Conservation (phyloP, 2,329 filamentous ascomycete species). For the Tolypocladium nubicola region DNA sequence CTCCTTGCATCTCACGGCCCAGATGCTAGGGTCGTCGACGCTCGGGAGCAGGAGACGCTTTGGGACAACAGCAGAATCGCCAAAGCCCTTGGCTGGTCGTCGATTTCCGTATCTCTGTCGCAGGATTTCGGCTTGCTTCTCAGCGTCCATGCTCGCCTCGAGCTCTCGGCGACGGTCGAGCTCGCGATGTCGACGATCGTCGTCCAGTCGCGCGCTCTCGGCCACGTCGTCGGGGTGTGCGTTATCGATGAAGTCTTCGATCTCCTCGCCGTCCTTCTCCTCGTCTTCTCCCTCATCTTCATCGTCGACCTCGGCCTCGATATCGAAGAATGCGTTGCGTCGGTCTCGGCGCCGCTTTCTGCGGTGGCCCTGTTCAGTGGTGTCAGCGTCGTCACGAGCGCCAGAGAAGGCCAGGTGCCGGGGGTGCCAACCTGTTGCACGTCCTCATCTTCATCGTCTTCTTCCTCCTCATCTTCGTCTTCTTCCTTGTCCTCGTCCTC, state of each 20-base stretch:
- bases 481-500: conserved; percentile 26
- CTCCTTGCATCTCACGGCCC: conserved; percentile 85
- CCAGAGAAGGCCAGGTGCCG: no score
- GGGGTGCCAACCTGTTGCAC: conserved; percentile 47
- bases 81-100: conserved; percentile 51
- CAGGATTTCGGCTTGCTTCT: conserved; percentile 81
- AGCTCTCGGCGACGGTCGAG: conserved; percentile 86
- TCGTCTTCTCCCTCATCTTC: conserved; percentile 83
- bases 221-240: conserved; percentile 84
- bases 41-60: conserved; percentile 82
- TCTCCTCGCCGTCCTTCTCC: conserved; percentile 76
- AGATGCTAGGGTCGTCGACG: conserved; percentile 92
- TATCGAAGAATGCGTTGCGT: conserved; percentile 86
- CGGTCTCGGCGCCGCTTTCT: conserved; percentile 71
- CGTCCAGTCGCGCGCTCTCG: conserved; percentile 68
- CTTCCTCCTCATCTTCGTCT: conserved; percentile 37
- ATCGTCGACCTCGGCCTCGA: conserved; percentile 95
- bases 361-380: conserved; percentile 45
- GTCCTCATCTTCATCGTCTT: conserved; percentile 57
- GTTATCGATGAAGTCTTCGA: conserved; percentile 77
- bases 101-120: conserved; percentile 82
- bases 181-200: conserved; percentile 87
- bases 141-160: conserved; percentile 80
- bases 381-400: conserved; percentile 10
- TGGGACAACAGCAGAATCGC: conserved; percentile 68